These are phyloP conservation scores for Nitzschia sp. DNA, from an alignment of 108 stramenopile genomes.

Conservation along the genomic window DNA sequence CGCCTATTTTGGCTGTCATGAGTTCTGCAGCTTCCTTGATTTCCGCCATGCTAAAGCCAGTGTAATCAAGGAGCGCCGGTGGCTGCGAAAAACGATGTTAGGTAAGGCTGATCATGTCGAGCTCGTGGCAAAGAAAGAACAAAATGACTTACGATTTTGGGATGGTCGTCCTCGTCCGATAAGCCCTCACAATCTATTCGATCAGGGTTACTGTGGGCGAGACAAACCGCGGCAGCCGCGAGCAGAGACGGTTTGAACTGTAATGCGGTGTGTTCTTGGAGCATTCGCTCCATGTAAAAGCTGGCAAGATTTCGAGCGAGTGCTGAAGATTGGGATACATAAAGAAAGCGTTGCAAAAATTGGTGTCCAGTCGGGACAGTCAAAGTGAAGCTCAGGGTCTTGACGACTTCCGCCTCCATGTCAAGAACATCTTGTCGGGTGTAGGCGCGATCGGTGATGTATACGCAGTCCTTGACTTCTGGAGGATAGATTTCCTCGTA, in stretches of 20 bases:
- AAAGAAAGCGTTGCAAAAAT: constrained; percentile 90
- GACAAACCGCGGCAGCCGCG: constrained; percentile 84
- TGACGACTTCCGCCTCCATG: constrained; percentile 94
- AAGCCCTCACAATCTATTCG: constrained; percentile 4
- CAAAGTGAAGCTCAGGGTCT: constrained; percentile 84
- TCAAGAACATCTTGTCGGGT: constrained; percentile 87
- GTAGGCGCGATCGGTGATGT: constrained; percentile 96
- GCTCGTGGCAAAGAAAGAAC: constrained; percentile 40
- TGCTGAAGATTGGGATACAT: constrained; percentile 51
- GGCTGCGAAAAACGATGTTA: constrained; percentile 38
- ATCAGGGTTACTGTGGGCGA: constrained; percentile 72
- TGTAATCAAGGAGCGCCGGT: constrained; percentile 61
- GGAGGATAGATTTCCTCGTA: constrained; percentile 99
- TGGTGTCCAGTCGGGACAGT: constrained; percentile 93
- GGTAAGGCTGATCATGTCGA: constrained; percentile 67
- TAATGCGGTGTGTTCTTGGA: constrained; percentile 93
- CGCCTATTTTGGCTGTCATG: constrained; percentile 54
- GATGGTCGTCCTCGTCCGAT: not conserved
- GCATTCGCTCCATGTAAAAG: constrained; percentile 93
- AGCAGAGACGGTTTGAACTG: constrained; percentile 84
- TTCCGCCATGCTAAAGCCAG: constrained; percentile 42
- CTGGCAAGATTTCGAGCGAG: constrained; percentile 57
- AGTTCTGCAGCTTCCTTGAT: constrained; percentile 35
- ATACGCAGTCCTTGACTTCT: constrained; percentile 95
- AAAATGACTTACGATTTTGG: constrained; percentile 20